These are phyloP conservation scores for Chamaecyparis obtusa DNA, from an alignment of 75 land plant genomes.

Conservation along the genomic window DNA sequence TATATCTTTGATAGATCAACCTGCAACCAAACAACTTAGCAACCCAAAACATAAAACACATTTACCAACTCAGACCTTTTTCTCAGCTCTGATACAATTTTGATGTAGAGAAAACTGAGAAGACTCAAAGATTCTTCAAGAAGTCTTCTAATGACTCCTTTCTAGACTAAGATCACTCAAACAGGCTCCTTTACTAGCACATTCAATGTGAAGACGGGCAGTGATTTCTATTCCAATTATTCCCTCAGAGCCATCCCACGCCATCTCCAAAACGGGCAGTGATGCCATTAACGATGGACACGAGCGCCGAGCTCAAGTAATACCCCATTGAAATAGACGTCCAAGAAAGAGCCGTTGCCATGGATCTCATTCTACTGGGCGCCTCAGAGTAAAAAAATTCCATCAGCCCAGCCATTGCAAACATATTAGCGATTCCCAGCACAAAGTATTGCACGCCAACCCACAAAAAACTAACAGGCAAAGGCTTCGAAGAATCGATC, in stretches of 20 bases:
- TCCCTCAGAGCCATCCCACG: constrained; percentile 29
- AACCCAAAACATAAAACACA: no score
- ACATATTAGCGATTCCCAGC: constrained; percentile 53
- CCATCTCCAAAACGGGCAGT: constrained; percentile 11
- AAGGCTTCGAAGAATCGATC: constrained; percentile 5
- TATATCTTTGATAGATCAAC: no score
- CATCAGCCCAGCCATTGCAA: constrained; percentile 49
- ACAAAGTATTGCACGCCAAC: constrained; percentile 43
- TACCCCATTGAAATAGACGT: constrained; percentile 22
- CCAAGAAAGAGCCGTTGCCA: constrained; percentile 16
- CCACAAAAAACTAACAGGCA: constrained; percentile 57
- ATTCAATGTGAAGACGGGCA: no score
- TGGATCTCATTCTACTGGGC: constrained; percentile 38
- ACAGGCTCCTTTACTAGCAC: no score
- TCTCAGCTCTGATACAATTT: no score
- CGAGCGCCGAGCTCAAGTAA: constrained; percentile 36
- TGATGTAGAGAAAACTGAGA: no score
- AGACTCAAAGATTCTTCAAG: no score
- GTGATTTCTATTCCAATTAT: constrained; percentile 47
- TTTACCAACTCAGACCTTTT: no score
- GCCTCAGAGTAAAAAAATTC: constrained; percentile 65
- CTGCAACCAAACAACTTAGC: no score
- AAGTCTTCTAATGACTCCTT: no score
- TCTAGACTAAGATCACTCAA: no score
- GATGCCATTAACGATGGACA: constrained; percentile 31